phyloP scores from a whole-genome alignment of 2,329 filamentous ascomycete species.

The Alternaria sp. region DNA sequence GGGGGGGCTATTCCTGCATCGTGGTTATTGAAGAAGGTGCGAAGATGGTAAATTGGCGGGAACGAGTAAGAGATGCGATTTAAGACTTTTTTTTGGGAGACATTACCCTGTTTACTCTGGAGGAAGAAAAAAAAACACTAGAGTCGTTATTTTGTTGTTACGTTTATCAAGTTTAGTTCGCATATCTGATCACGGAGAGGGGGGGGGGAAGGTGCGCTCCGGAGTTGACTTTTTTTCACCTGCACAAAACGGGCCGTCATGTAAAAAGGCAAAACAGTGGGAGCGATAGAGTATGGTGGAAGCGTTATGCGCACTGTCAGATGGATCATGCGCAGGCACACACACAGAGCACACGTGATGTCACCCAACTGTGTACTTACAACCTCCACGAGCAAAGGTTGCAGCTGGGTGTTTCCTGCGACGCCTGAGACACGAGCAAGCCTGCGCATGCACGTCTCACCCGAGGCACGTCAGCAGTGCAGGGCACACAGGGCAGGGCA shows the following conservation, averaged over 20 bases:
- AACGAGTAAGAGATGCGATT: background rate
- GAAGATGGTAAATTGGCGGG: background rate
- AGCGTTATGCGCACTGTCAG: background rate
- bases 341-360: background rate
- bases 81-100: background rate
- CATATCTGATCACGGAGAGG: background rate
- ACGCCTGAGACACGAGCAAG: conserved; percentile 13
- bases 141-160: background rate
- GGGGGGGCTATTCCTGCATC: background rate
- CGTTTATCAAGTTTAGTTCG: background rate
- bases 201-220: too few species aligned
- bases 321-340: background rate
- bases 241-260: background rate
- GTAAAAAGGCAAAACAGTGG: background rate
- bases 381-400: conserved; percentile 8
- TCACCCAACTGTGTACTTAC: background rate
- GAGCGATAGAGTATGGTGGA: background rate
- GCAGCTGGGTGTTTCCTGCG: background rate
- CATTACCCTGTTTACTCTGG: background rate
- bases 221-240: background rate
- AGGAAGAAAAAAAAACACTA: background rate
- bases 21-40: conserved; percentile 1
- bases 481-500: conserved; percentile 8
- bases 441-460: conserved; percentile 15
- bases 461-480: conserved; percentile 15